A percentile compares a stretch with the other conserved stretches of the same genome.
Conservation (phyloP, 257 asterid species). For the Nicotiana undulata region DNA sequence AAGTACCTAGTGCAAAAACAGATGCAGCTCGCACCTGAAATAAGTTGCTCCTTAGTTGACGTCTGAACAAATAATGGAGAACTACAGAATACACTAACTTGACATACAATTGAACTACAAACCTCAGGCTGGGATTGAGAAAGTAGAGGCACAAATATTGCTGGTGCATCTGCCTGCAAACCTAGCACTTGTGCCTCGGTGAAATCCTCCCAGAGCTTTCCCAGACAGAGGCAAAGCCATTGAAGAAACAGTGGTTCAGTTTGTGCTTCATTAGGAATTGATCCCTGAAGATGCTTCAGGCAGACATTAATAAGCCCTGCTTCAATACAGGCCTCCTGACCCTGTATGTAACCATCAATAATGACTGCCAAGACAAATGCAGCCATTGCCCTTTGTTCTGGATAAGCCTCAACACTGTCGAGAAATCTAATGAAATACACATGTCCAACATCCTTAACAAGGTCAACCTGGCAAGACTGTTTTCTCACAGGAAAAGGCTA, state of each 20-base stretch:
- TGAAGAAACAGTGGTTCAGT: conserved; percentile 85
- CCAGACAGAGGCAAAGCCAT: conserved; percentile 95
- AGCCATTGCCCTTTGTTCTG: conserved; percentile 99
- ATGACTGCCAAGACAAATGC: conserved; percentile 94
- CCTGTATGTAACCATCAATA: conserved; percentile 87
- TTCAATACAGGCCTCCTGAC: conserved; percentile 88
- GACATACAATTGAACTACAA: background rate
- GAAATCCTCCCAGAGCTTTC: conserved; percentile 93
- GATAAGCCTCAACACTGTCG: conserved; percentile 85
- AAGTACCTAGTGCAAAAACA: conserved; percentile 82
- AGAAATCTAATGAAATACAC: conserved; percentile 81
- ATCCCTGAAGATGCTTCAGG: conserved; percentile 77
- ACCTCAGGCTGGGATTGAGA: conserved; percentile 98
- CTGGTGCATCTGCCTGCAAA: conserved; percentile 78
- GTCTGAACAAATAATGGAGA: background rate
- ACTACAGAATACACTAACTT: background rate
- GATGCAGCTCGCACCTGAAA: conserved; percentile 90
- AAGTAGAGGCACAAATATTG: conserved; percentile 70
- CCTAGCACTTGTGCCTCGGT: conserved; percentile 79
- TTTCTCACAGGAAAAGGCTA: background rate
- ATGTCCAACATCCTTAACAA: conserved; percentile 95
- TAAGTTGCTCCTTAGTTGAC: conserved; percentile 1
- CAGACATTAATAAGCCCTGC: conserved; percentile 68
- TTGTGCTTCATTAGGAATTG: conserved; percentile 65
- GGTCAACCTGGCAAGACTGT: conserved; percentile 97